A percentile compares a stretch with the other conserved stretches of the same genome.
These are phyloP conservation scores for Beta macrorhiza DNA, from an alignment of 179 eudicot species.

Conservation along the genomic window DNA sequence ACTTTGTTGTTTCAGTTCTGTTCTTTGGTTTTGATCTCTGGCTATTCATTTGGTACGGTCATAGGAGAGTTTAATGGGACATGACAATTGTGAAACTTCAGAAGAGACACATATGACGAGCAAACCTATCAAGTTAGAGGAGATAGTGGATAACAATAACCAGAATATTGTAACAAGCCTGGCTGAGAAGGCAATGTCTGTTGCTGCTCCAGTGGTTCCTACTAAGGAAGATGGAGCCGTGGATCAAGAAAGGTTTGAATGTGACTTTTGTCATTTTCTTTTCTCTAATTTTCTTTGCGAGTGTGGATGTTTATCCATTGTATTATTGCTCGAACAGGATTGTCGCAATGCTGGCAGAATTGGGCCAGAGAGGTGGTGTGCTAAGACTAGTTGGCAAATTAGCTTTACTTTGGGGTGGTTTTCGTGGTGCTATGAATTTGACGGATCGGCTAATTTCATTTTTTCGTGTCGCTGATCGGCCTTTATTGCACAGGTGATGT, in stretches of 20 bases:
- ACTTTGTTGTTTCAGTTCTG: neutral
- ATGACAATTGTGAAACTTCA: slow-evolving; percentile 29
- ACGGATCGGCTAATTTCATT: slow-evolving; percentile 72
- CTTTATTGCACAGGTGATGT: slow-evolving; percentile 76
- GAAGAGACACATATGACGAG: slow-evolving; percentile 31
- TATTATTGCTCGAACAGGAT: slow-evolving; percentile 50
- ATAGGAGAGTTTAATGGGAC: slow-evolving; percentile 32
- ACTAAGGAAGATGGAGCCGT: slow-evolving; percentile 76
- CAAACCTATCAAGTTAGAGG: slow-evolving; percentile 39
- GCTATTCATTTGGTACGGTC: neutral
- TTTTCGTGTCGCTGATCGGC: slow-evolving; percentile 76
- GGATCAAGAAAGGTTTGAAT: slow-evolving; percentile 80
- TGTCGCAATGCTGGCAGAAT: slow-evolving; percentile 72
- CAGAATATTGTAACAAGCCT: slow-evolving; percentile 68
- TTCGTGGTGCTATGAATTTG: slow-evolving; percentile 98
- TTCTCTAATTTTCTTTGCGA: neutral
- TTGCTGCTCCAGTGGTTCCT: slow-evolving; percentile 96
- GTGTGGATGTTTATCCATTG: neutral
- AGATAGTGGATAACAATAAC: slow-evolving; percentile 37
- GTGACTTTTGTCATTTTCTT: neutral
- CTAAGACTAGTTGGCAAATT: slow-evolving; percentile 72
- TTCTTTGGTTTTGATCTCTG: slow-evolving; percentile 8
- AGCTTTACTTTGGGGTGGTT: slow-evolving; percentile 98
- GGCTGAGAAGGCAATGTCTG: slow-evolving; percentile 97
- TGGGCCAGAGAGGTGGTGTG: slow-evolving; percentile 86